A percentile compares a stretch with the other conserved stretches of the same genome.
Conservation (phyloP, 306 rosid species). For the Amphicarpaea edgeworthii region DNA sequence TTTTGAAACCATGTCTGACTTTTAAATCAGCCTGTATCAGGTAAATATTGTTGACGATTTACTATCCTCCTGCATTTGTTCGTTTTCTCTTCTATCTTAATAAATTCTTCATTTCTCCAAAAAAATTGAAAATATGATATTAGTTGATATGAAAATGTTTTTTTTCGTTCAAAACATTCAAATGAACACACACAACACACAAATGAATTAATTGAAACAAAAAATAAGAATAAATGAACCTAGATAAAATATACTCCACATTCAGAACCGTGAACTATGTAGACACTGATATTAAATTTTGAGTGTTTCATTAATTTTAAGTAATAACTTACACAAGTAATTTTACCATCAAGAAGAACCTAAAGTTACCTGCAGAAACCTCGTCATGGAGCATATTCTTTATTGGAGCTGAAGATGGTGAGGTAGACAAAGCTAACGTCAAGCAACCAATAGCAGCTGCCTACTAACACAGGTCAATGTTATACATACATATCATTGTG, state of each 20-base stretch:
- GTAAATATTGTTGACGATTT: too few relatives aligned
- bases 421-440: conserved; percentile 70
- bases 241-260: background rate
- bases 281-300: conserved; percentile 10
- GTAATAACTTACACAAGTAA: conserved; percentile 7
- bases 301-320: background rate
- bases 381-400: conserved; percentile 72
- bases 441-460: conserved; percentile 84
- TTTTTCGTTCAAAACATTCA: too few relatives aligned
- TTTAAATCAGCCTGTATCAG: too few relatives aligned
- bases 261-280: background rate
- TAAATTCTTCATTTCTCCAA: background rate
- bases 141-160: too few relatives aligned
- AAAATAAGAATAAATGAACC: background rate
- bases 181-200: too few relatives aligned
- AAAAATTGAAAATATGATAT: too few relatives aligned
- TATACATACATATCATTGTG: conserved; percentile 22
- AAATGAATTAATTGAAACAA: too few relatives aligned
- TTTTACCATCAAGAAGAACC: conserved; percentile 18
- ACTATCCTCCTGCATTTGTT: too few relatives aligned
- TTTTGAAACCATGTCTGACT: too few relatives aligned
- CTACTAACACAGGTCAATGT: conserved; percentile 54
- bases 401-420: conserved; percentile 73
- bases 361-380: conserved; percentile 63
- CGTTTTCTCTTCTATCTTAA: background rate